phyloP scores from a whole-genome alignment of 169 alveolate genomes.

The Plasmodium malariae region DNA sequence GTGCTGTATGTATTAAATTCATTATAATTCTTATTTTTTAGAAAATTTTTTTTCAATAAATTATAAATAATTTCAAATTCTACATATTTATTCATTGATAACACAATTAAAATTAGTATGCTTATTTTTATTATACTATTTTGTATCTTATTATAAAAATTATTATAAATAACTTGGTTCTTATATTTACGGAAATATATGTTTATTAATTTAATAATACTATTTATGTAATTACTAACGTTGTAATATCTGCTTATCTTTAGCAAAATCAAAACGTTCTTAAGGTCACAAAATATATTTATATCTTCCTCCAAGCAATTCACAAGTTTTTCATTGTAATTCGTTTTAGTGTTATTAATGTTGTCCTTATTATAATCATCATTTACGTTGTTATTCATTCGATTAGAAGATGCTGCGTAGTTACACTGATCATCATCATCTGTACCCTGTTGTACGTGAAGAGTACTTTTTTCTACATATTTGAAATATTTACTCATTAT shows the following conservation, averaged over 20 bases:
- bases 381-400: neutral
- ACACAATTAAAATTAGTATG: conserved; percentile 46
- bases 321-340: neutral
- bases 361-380: too few relatives aligned
- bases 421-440: neutral
- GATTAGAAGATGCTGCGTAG: neutral
- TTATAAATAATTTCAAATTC: conserved; percentile 74
- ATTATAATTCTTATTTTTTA: conserved; percentile 14
- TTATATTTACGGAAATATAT: conserved; percentile 60
- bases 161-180: conserved; percentile 3
- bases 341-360: neutral
- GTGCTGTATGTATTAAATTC: conserved; percentile 11
- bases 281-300: conserved; percentile 38
- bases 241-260: conserved; percentile 66
- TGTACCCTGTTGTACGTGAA: neutral
- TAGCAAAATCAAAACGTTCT: conserved; percentile 62
- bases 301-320: conserved; percentile 27
- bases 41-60: conserved; percentile 73
- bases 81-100: conserved; percentile 67
- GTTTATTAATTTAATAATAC: conserved; percentile 43
- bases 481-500: conserved; percentile 74
- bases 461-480: conserved; percentile 23
- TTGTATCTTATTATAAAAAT: conserved; percentile 21
- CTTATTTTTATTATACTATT: conserved; percentile 55
- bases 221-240: conserved; percentile 51